Conservation (phyloP, 805 yeast species). For the Zygotorulaspora chibaensis region DNA sequence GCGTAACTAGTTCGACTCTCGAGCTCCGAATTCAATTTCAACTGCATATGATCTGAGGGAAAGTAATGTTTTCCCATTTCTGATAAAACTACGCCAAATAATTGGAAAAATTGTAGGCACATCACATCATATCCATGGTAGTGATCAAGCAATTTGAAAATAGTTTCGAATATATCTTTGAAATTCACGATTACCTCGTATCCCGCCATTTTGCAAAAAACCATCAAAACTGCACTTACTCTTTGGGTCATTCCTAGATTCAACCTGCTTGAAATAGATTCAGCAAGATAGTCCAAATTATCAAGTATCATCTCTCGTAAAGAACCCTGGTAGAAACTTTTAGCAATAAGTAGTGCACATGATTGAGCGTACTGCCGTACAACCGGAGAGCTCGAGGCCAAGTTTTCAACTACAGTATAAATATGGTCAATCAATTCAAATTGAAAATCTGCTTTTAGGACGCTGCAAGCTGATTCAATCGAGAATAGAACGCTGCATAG, state of each 20-base stretch:
- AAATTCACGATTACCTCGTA: slow-evolving; percentile 57
- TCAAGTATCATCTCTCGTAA: slow-evolving; percentile 52
- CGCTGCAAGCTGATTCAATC: slow-evolving; percentile 14
- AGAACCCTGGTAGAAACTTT: slow-evolving; percentile 51
- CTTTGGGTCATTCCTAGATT: slow-evolving; percentile 72
- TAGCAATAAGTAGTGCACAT: slow-evolving; percentile 50
- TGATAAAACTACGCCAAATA: slow-evolving; percentile 57
- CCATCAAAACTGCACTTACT: slow-evolving; percentile 63
- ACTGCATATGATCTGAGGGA: slow-evolving; percentile 15
- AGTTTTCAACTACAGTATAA: slow-evolving; percentile 65
- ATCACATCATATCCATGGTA: slow-evolving; percentile 78
- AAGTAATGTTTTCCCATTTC: slow-evolving; percentile 43
- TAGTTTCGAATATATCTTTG: slow-evolving; percentile 66
- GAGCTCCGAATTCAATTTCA: slow-evolving; percentile 17
- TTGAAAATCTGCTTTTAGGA: slow-evolving; percentile 39
- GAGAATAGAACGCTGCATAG: slow-evolving; percentile 19
- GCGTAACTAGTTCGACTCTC: slow-evolving; percentile 33
- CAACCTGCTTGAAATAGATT: slow-evolving; percentile 65
- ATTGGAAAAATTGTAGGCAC: slow-evolving; percentile 67
- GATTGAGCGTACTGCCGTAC: slow-evolving; percentile 49
- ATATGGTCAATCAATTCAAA: slow-evolving; percentile 64
- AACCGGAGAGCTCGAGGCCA: slow-evolving; percentile 52
- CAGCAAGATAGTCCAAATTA: slow-evolving; percentile 78
- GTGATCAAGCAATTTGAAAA: slow-evolving; percentile 73
- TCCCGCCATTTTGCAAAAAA: slow-evolving; percentile 70